Evolutionary conservation across 2,329 filamentous ascomycete species (phyloP).

Genomic region (Alternaria gansuensis): DNA sequence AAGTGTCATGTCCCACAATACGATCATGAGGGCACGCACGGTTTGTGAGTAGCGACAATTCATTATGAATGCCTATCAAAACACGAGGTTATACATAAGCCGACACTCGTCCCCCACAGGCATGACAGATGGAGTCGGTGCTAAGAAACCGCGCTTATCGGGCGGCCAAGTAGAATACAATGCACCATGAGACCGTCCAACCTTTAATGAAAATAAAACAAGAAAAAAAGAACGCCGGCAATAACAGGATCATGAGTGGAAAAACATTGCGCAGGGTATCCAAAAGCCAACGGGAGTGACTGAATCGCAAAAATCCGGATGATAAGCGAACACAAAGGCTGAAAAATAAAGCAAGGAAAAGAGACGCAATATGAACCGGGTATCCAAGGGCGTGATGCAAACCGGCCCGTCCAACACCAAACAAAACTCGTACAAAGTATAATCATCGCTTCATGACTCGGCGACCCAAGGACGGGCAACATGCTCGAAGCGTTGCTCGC

Average conservation of each 20-base stretch:
- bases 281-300: conserved; percentile 24
- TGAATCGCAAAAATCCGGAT: conserved; percentile 14
- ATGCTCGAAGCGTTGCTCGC: conserved; percentile 41
- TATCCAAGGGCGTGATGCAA: conserved; percentile 34
- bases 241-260: conserved; percentile 12
- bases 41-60: conserved; percentile 8
- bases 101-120: not conserved
- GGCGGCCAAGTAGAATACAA: conserved; percentile 14
- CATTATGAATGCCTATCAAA: conserved; percentile 11
- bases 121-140: not conserved
- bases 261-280: conserved; percentile 34
- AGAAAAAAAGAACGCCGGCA: conserved; percentile 16
- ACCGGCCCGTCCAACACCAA: conserved; percentile 18
- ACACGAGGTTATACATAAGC: not conserved
- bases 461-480: conserved; percentile 43
- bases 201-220: conserved; percentile 5
- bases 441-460: conserved; percentile 26
- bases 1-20: not conserved
- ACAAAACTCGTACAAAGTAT: conserved; percentile 12
- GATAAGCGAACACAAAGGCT: conserved; percentile 4
- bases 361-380: conserved; percentile 31
- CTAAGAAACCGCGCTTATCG: conserved; percentile 1
- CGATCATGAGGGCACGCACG: conserved; percentile 1
- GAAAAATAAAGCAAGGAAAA: conserved; percentile 15
- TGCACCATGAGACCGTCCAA: conserved; percentile 10